A percentile compares a stretch with the other conserved stretches of the same genome.
These are phyloP conservation scores for Hyphopichia wangnamkhiaoensis DNA, from an alignment of 1,139 yeast genomes.

Conservation along the genomic window DNA sequence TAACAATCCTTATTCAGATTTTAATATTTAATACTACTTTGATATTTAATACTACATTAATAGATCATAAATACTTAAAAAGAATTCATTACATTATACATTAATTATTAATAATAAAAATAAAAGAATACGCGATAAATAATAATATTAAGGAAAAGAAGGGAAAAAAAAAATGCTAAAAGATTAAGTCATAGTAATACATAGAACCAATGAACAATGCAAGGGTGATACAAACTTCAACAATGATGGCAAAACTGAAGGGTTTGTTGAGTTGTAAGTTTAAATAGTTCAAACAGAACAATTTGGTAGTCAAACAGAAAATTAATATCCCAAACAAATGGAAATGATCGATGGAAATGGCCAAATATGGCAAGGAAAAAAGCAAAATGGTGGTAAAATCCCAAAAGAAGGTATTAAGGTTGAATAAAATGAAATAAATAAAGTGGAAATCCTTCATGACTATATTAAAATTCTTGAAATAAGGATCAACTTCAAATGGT, in stretches of 20 bases:
- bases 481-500: conserved; percentile 12
- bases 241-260: neutral
- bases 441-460: conserved; percentile 10
- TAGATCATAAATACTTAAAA: neutral
- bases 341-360: neutral
- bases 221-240: neutral
- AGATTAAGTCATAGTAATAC: neutral
- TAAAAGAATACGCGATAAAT: neutral
- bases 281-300: conserved; percentile 22
- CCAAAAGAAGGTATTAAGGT: conserved; percentile 11
- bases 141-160: neutral
- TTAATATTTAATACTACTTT: no score
- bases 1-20: no score
- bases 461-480: conserved; percentile 14
- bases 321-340: conserved; percentile 6
- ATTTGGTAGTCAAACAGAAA: conserved; percentile 9
- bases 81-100: neutral
- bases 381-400: conserved; percentile 8
- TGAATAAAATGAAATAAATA: conserved; percentile 6
- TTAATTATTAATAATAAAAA: no score
- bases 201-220: neutral
- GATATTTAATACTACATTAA: no score
- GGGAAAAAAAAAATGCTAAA: neutral
- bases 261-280: conserved; percentile 8
- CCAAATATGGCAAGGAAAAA: conserved; percentile 4